Evolutionary conservation across 2,329 filamentous ascomycete species (phyloP), one percentile per base, ranked within the genome.

Genomic region (Beauveria australis): DNA sequence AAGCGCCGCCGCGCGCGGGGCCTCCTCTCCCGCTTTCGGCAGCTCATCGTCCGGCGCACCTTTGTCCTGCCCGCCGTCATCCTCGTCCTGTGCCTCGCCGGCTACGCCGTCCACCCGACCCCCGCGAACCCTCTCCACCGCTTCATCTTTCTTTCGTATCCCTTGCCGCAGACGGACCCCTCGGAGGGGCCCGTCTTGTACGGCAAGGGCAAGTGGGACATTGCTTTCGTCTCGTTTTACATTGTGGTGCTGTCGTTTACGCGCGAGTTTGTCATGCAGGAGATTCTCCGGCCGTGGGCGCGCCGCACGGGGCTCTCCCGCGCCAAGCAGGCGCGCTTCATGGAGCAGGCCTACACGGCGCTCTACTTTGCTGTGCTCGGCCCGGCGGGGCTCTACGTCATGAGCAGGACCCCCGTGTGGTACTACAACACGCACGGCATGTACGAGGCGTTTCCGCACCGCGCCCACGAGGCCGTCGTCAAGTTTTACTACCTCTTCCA

Each of bases 401-500:
- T 97, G 92, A 89, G 83, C 70, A 82, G 84, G 64, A 93, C 91
- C n/a, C 88, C 92, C 8, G 86, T 97, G 47, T 97, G 92, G 93
- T 97, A 96, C 75, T 97, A 96, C 81, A 92, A 95, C 77, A 94
- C 90, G 2, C 28, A 80, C 78, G 30, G 86, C 73, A 96, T 97
- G 90, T 97, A 95, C 75, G 90, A 93, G 73, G 80, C 79, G 19
- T 96, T 91, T 73, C 92, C 92, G 5, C 92, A 97, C 75, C 82
- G 83, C 68, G 87, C 88, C 30, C 91, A 95, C 71, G 87, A 89
- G 64, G 89, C 80, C 61, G 68, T 82, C 44, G 92, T 97, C 83
- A 97, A 97, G 79, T 91, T 93, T 63, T 97, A 97, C 78, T 97
- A 97, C 73, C 81, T 97, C 64, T 89, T 97, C 68, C 87, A 97